These are phyloP conservation scores for barley (Hordeum vulgare) DNA, from an alignment of 176 grass and related monocot species.

Conservation along the genomic window DNA sequence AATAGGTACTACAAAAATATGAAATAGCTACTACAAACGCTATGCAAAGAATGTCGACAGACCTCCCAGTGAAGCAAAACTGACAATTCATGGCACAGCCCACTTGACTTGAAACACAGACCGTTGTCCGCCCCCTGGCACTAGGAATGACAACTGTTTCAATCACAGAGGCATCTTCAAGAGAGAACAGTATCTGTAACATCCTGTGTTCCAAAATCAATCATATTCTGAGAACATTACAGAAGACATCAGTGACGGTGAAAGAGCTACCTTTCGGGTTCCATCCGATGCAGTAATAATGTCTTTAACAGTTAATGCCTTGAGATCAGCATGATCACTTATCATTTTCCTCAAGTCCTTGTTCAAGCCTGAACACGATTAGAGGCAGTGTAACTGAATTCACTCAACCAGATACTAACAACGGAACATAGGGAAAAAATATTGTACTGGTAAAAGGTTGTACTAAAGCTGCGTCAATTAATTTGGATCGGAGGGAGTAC, in stretches of 20 bases:
- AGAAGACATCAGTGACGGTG: slow-evolving; percentile 6
- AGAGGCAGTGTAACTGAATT: neutral
- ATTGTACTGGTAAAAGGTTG: no score
- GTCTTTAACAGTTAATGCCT: slow-evolving; percentile 80
- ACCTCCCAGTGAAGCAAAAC: slow-evolving; percentile 98
- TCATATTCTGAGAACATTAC: slow-evolving; percentile 27
- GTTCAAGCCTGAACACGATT: slow-evolving; percentile 61
- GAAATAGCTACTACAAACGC: neutral
- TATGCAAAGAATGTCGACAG: neutral
- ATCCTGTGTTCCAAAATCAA: slow-evolving; percentile 66
- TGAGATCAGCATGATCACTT: slow-evolving; percentile 56
- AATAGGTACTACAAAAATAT: neutral
- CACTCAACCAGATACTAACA: neutral
- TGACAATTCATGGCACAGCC: slow-evolving; percentile 98
- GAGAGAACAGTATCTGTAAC: slow-evolving; percentile 87
- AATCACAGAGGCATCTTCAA: slow-evolving; percentile 79
- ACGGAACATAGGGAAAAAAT: neutral
- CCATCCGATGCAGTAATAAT: slow-evolving; percentile 67
- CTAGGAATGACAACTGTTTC: slow-evolving; percentile 95
- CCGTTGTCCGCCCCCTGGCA: slow-evolving; percentile 62
- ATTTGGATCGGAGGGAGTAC: no score
- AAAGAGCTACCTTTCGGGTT: slow-evolving; percentile 73
- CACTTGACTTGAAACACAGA: slow-evolving; percentile 97
- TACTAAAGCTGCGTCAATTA: no score
- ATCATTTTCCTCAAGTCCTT: slow-evolving; percentile 94